Percentiles rank a stretch among this genome's conserved stretches.
These are phyloP conservation scores for Canavalia ensiformis DNA, from an alignment of 306 rosid species.

Conservation along the genomic window DNA sequence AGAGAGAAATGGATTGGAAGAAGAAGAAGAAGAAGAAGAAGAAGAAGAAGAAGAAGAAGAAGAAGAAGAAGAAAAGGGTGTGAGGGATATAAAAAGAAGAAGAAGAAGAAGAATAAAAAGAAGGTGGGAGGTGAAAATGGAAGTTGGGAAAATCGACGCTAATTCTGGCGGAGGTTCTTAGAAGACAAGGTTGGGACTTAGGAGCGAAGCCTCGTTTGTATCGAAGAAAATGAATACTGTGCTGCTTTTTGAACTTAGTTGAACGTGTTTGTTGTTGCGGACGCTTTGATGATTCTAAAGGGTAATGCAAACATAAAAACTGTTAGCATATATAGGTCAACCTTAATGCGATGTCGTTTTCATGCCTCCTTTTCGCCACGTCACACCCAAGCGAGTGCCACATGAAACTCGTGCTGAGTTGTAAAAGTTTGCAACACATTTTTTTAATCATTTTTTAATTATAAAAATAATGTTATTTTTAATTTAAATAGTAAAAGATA, in stretches of 20 bases:
- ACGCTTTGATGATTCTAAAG: too few species aligned
- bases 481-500: too few species aligned
- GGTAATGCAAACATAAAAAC: too few species aligned
- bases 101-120: not conserved
- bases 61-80: not conserved
- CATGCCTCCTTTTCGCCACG: too few species aligned
- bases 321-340: too few species aligned
- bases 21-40: conserved; percentile 12
- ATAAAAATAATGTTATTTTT: too few species aligned
- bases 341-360: too few species aligned
- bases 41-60: not conserved
- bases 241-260: not conserved
- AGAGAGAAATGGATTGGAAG: not conserved
- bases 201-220: conserved; percentile 64
- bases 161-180: conserved; percentile 68
- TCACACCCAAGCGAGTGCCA: too few species aligned
- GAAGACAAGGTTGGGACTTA: conserved; percentile 36
- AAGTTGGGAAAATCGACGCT: conserved; percentile 61
- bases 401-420: too few species aligned
- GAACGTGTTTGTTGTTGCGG: not conserved
- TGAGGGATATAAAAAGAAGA: not conserved
- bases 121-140: conserved; percentile 6
- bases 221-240: conserved; percentile 53
- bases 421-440: too few species aligned
- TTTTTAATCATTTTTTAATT: too few species aligned